phyloP scores from a whole-genome alignment of 139 green algal species.

The Chlorella sp. region DNA sequence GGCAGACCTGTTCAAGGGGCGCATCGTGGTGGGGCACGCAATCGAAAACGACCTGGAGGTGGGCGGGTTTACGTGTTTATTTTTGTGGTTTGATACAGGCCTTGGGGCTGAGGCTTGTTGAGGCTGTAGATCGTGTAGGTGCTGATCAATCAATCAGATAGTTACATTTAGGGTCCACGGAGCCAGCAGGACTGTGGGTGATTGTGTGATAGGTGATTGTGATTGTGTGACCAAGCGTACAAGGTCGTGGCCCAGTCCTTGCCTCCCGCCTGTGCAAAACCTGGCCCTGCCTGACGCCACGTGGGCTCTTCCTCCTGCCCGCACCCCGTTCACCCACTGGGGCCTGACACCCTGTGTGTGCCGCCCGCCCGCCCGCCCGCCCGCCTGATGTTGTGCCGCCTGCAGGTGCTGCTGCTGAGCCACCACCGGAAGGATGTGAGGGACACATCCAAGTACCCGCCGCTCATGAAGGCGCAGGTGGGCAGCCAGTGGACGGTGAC shows the following conservation, averaged over 20 bases:
- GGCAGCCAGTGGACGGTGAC: background rate
- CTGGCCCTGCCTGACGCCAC: background rate
- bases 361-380: background rate
- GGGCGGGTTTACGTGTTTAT: background rate
- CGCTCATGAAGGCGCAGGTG: slow-evolving; percentile 67
- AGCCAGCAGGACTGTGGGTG: no score
- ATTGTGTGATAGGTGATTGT: no score
- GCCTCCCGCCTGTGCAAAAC: background rate
- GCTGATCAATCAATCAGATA: no score
- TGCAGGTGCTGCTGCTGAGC: slow-evolving; percentile 76
- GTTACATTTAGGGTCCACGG: no score
- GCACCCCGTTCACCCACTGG: background rate
- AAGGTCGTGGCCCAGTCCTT: background rate
- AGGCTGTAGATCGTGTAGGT: no score
- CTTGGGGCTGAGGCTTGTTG: no score
- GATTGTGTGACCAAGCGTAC: no score
- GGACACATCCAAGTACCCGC: slow-evolving; percentile 78
- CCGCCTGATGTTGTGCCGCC: background rate
- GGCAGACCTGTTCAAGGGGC: slow-evolving; percentile 65
- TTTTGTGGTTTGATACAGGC: no score
- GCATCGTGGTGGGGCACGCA: slow-evolving; percentile 88
- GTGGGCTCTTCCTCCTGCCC: no score
- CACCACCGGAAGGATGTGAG: slow-evolving; percentile 80
- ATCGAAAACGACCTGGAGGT: slow-evolving; percentile 89
- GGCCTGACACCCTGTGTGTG: background rate